phyloP scores from a whole-genome alignment of 345 rosid genomes.

The Sisymbrium irio region DNA sequence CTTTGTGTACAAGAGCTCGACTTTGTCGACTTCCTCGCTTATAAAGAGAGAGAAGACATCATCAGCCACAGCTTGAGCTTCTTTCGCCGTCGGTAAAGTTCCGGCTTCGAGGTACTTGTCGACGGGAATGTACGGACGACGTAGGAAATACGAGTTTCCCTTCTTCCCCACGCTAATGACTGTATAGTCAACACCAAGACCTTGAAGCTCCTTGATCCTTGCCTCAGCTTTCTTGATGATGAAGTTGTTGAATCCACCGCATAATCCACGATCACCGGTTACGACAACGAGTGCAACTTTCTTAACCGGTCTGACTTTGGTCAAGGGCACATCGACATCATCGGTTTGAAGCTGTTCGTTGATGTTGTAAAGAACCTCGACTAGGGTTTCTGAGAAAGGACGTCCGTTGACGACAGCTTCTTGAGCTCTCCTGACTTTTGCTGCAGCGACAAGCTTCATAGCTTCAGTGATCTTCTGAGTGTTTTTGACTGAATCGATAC shows the following conservation, averaged over 20 bases:
- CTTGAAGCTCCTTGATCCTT: conserved; percentile 65
- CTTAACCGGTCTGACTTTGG: conserved; percentile 86
- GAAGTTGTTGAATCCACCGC: conserved; percentile 75
- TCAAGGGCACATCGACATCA: conserved; percentile 78
- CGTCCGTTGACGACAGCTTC: conserved; percentile 90
- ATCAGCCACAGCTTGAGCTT: conserved; percentile 71
- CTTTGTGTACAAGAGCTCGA: conserved; percentile 91
- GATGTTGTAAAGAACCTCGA: conserved; percentile 91
- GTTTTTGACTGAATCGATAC: conserved; percentile 80
- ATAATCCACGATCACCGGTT: conserved; percentile 89
- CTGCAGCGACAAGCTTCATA: conserved; percentile 97
- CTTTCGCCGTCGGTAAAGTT: conserved; percentile 61
- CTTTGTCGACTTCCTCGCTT: conserved; percentile 92
- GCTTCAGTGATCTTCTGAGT: conserved; percentile 99
- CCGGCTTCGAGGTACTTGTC: conserved; percentile 53
- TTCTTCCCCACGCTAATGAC: conserved; percentile 87
- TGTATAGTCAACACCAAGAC: conserved; percentile 61
- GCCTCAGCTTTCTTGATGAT: conserved; percentile 77
- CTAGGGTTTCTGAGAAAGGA: conserved; percentile 90
- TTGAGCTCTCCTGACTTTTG: conserved; percentile 95
- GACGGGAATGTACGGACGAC: conserved; percentile 84
- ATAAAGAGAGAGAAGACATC: conserved; percentile 69
- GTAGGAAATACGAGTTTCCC: conserved; percentile 72
- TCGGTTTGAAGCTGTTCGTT: conserved; percentile 89
- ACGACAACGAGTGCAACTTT: conserved; percentile 90